A percentile compares a stretch with the other conserved stretches of the same genome.
Conservation (phyloP, 1,284 basidiomycete species). For the Rhodotorula mucilaginosa region DNA sequence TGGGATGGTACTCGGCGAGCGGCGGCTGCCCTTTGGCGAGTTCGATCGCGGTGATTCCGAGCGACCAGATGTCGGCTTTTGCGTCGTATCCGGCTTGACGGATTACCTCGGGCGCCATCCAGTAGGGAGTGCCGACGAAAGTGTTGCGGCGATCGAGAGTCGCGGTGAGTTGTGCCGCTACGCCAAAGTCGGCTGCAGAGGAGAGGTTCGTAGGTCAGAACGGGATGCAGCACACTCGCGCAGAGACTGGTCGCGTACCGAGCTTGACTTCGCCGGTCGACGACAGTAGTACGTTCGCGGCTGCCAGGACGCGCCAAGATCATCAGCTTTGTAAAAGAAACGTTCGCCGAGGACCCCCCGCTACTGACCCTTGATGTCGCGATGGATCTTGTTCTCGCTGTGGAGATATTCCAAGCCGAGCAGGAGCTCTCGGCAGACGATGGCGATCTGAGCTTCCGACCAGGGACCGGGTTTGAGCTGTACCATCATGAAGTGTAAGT, state of each 20-base stretch:
- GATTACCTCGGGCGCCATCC: conserved; percentile 98
- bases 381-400: conserved; percentile 83
- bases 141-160: conserved; percentile 80
- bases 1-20: conserved; percentile 53
- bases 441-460: conserved; percentile 87
- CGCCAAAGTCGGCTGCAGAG: conserved; percentile 79
- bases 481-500: not conserved
- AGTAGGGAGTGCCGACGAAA: conserved; percentile 90
- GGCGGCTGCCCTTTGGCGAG: conserved; percentile 54
- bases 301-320: not conserved
- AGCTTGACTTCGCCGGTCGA: conserved; percentile 91
- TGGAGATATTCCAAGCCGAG: conserved; percentile 95
- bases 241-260: conserved; percentile 46
- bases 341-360: no score
- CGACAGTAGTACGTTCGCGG: conserved; percentile 89
- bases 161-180: conserved; percentile 81
- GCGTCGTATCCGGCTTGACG: conserved; percentile 74
- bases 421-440: conserved; percentile 88
- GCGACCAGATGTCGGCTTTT: conserved; percentile 53
- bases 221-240: not conserved
- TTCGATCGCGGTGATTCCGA: conserved; percentile 53
- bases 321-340: rapidly evolving
- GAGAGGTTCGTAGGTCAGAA: not conserved
- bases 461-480: conserved; percentile 83
- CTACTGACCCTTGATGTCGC: conserved; percentile 81